phyloP scores from a whole-genome alignment of 1,284 basidiomycete genomes.

The Leccinum subrobustum region DNA sequence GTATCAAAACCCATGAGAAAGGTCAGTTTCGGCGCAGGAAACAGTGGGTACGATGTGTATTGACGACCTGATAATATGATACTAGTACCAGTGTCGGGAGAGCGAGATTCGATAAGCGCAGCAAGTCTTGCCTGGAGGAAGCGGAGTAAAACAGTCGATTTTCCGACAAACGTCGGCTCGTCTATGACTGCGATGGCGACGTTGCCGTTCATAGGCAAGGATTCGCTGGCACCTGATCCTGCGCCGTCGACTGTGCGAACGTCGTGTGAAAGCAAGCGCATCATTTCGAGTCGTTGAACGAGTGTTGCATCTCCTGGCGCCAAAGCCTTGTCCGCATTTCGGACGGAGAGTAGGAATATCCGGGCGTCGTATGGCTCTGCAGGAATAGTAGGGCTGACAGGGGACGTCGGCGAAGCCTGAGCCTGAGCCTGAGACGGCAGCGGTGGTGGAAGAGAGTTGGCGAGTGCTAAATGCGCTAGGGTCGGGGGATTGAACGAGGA shows the following conservation, averaged over 20 bases:
- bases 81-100: background rate
- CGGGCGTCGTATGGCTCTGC: conserved; percentile 62
- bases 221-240: conserved; percentile 5
- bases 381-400: conserved; percentile 8
- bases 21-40: conserved; percentile 44
- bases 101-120: conserved; percentile 12
- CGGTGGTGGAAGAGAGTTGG: conserved; percentile 42
- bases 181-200: conserved; percentile 83
- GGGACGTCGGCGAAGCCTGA: background rate
- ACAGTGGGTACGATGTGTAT: conserved; percentile 15
- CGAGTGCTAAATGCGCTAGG: conserved; percentile 80
- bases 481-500: conserved; percentile 96
- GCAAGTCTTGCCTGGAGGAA: conserved; percentile 47
- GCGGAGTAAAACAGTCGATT: conserved; percentile 63
- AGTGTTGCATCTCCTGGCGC: conserved; percentile 73
- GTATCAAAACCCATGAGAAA: conserved; percentile 90
- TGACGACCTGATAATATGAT: background rate
- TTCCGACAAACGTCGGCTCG: conserved; percentile 87
- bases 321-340: conserved; percentile 86
- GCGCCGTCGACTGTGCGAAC: conserved; percentile 30
- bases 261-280: conserved; percentile 61
- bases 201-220: conserved; percentile 37
- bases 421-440: background rate
- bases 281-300: conserved; percentile 80
- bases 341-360: conserved; percentile 81